Base-by-base conservation (phyloP, 805 yeast genomes). In the Yamadazyma tumulicola region DNA sequence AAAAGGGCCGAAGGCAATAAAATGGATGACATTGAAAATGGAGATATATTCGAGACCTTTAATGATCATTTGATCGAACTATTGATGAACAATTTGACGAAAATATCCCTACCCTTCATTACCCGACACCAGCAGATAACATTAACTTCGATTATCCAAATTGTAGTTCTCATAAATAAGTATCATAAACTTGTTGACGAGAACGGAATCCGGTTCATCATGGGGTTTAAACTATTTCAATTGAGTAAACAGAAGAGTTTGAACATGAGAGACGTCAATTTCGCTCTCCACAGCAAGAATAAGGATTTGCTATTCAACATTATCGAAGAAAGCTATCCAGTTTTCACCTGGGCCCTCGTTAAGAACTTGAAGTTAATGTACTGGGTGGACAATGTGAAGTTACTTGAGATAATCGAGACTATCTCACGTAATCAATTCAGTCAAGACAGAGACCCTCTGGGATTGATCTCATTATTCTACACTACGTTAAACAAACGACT, bases 91-190 rank as follows among this genome's bases (percentile, higher is more conserved):
- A 76, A 75, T 41, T 62, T 89, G 34, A 76, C 77, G 26, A 77
- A 74, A 39, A 65, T 74, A 4, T 69, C 91, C 1, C 61, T 89
- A 18, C 96, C 96, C 0, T 80, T 81, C 41, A 55, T 89, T 19
- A 87, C 96, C 0, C 77, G 96, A 40, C 97, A 89, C 59, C 96
- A 89, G 55, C 97, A 89, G 51, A 78, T 81, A 19, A 87, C 96
- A 0, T 67, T 89, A 18, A 68, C 81, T 1, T 76, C 85, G 11
- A 77, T 86, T 2, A 67, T 86, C 5, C 79, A 75, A 31, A 80
- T 88, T 2, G 62, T 85, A 17, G 65, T 69, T 16, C 77, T 75
- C 12, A 69, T 85, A 4, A 67, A 69, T 10, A 65, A 67, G 32
- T 68, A 66, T 27, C 29, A 66, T 24, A 48, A 57, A 9, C 47